phyloP scores from a whole-genome alignment of 305 asterid genomes.

The Fraxinus platypoda region DNA sequence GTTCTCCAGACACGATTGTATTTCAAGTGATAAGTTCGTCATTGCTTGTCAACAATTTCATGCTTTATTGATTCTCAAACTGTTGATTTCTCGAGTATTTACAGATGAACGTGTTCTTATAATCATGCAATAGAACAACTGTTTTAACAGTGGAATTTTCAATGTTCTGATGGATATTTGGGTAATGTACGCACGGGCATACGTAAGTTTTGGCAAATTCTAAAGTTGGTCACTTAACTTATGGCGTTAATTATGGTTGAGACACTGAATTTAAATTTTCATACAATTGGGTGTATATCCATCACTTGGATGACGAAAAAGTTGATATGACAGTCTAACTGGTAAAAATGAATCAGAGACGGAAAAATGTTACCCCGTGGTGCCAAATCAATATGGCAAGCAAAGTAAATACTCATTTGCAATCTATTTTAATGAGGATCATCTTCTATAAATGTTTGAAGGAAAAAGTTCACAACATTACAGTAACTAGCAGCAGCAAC shows the following conservation, averaged over 20 bases:
- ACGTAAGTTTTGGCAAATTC: not conserved
- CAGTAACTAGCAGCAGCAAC: constrained; percentile 20
- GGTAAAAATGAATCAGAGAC: not conserved
- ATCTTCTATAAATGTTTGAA: not conserved
- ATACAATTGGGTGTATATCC: not conserved
- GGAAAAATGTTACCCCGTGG: not conserved
- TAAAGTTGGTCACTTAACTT: not conserved
- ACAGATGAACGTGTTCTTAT: constrained; percentile 1
- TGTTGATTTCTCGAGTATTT: not conserved
- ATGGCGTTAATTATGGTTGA: not conserved
- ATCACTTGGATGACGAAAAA: not conserved
- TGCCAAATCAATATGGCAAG: not conserved
- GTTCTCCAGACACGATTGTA: constrained; percentile 30
- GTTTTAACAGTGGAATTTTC: not conserved
- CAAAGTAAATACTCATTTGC: not conserved
- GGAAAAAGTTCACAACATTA: constrained; percentile 19
- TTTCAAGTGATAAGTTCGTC: constrained; percentile 23
- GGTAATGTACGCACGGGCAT: not conserved
- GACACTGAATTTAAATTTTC: not conserved
- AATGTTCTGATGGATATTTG: not conserved
- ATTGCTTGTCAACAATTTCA: constrained; percentile 8
- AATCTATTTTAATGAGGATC: not conserved
- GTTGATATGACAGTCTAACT: not conserved
- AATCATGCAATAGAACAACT: not conserved
- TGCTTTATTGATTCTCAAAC: not conserved